These are phyloP conservation scores for Dactylellina sp. DNA, from an alignment of 2,329 filamentous ascomycete species.

Conservation along the genomic window DNA sequence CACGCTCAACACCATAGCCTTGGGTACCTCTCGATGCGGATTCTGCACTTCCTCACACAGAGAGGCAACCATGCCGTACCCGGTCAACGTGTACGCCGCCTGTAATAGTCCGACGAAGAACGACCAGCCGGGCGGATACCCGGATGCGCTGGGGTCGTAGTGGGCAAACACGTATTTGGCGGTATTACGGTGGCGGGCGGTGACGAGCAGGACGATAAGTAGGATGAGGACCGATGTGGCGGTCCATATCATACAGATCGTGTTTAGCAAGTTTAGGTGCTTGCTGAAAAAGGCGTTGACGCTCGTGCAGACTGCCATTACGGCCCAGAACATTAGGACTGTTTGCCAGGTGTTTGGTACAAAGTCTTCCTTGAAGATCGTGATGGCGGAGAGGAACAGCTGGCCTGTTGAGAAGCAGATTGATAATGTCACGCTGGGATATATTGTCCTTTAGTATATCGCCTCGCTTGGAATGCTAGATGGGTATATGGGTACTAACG, in stretches of 20 bases:
- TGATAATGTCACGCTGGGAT: constrained; percentile 66
- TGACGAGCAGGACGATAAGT: constrained; percentile 69
- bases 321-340: constrained; percentile 77
- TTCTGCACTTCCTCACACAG: constrained; percentile 80
- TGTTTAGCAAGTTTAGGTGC: constrained; percentile 76
- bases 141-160: constrained; percentile 74
- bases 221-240: constrained; percentile 71
- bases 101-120: constrained; percentile 79
- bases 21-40: constrained; percentile 76
- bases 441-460: no score
- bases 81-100: constrained; percentile 70
- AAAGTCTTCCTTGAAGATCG: constrained; percentile 77
- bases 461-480: not conserved
- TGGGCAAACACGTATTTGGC: constrained; percentile 76
- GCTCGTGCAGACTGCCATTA: constrained; percentile 74
- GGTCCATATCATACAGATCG: constrained; percentile 77
- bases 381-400: constrained; percentile 74
- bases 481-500: constrained; percentile 63
- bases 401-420: constrained; percentile 81
- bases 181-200: constrained; percentile 71
- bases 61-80: constrained; percentile 77
- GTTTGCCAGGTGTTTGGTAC: constrained; percentile 77
- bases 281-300: constrained; percentile 75
- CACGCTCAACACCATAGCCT: constrained; percentile 77
- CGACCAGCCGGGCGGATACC: constrained; percentile 77